A percentile compares a stretch with the other conserved stretches of the same genome.
phyloP scores from a whole-genome alignment of 768 basidiomycete species.

The Porpolomopsis calyptriformis region DNA sequence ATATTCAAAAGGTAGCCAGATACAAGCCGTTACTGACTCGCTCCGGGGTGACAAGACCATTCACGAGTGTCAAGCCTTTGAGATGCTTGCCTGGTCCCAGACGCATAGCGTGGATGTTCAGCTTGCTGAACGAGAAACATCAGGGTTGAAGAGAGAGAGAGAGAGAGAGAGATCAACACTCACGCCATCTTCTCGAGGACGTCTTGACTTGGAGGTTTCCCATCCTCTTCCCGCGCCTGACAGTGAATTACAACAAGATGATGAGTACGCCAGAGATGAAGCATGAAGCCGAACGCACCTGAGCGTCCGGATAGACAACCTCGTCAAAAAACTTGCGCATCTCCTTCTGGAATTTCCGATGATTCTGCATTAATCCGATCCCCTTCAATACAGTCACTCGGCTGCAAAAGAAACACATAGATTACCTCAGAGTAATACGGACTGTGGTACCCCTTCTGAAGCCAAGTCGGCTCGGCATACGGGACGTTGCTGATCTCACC shows the following conservation, averaged over 20 bases:
- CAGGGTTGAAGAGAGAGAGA: background rate
- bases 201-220: slow-evolving; percentile 72
- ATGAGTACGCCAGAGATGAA: background rate
- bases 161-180: slow-evolving; percentile 15
- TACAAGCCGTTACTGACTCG: slow-evolving; percentile 30
- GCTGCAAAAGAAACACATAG: too few relatives aligned
- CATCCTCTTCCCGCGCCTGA: slow-evolving; percentile 66
- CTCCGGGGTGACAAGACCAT: slow-evolving; percentile 72
- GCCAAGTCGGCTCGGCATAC: slow-evolving; percentile 83
- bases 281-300: too few relatives aligned
- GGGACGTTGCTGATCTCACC: slow-evolving; percentile 69
- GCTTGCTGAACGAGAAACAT: slow-evolving; percentile 39
- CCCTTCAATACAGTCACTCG: too few relatives aligned
- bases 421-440: slow-evolving; percentile 71
- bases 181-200: slow-evolving; percentile 69
- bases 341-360: slow-evolving; percentile 46
- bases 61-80: slow-evolving; percentile 67
- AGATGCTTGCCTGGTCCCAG: slow-evolving; percentile 90
- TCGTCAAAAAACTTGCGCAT: slow-evolving; percentile 67
- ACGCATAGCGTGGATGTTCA: slow-evolving; percentile 82
- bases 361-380: slow-evolving; percentile 34
- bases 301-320: slow-evolving; percentile 43
- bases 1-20: background rate
- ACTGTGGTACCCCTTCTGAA: slow-evolving; percentile 50
- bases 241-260: slow-evolving; percentile 2